Evolutionary conservation across 306 rosid genomes (phyloP).

Genomic region (Lotus japonicus): DNA sequence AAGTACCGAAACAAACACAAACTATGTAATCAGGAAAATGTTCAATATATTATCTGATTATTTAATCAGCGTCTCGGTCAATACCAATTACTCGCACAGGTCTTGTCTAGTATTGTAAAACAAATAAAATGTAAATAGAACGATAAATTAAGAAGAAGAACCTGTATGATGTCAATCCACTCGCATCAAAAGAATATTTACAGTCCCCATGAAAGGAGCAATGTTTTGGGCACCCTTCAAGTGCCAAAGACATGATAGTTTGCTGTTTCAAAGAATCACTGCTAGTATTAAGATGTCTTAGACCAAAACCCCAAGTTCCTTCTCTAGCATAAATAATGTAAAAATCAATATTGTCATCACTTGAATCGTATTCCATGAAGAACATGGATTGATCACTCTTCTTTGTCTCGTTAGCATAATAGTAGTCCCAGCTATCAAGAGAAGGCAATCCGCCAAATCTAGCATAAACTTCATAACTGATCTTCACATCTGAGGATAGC

Average conservation of each 20-base stretch:
- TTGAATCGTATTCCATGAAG: slow-evolving; percentile 68
- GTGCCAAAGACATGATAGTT: slow-evolving; percentile 75
- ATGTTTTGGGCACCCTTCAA: slow-evolving; percentile 84
- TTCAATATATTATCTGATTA: neutral
- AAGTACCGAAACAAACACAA: slow-evolving; percentile 6
- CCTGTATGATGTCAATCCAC: slow-evolving; percentile 88
- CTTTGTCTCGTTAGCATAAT: slow-evolving; percentile 69
- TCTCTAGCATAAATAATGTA: slow-evolving; percentile 73
- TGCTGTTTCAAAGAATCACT: slow-evolving; percentile 30
- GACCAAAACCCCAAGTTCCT: slow-evolving; percentile 93
- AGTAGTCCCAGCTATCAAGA: slow-evolving; percentile 69
- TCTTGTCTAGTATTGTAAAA: neutral
- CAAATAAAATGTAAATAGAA: slow-evolving; percentile 7
- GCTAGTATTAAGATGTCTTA: slow-evolving; percentile 44
- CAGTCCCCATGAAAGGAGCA: slow-evolving; percentile 87
- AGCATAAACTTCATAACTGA: slow-evolving; percentile 70
- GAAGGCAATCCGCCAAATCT: slow-evolving; percentile 90
- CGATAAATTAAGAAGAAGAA: slow-evolving; percentile 24
- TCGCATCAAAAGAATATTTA: slow-evolving; percentile 57
- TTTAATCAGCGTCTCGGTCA: neutral
- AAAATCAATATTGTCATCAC: slow-evolving; percentile 57
- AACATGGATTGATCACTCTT: slow-evolving; percentile 68
- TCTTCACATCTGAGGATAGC: slow-evolving; percentile 45
- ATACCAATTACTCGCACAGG: neutral
- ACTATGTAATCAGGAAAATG: neutral